A percentile compares a stretch with the other conserved stretches of the same genome.
Conservation (phyloP, 164 flowering plant species). For the Dillenia turbinata region DNA sequence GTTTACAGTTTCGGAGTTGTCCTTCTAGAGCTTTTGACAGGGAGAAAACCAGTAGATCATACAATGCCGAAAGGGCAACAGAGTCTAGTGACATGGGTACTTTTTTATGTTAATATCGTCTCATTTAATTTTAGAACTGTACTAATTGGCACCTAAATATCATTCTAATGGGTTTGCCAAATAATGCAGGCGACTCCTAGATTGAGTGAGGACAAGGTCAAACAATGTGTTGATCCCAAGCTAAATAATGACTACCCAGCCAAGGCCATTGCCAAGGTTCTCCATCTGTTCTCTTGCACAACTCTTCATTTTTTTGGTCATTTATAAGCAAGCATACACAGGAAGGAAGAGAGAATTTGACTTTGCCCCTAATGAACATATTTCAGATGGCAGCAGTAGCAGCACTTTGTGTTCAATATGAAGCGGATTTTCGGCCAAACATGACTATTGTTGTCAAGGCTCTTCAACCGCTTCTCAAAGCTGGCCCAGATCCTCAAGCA, state of each 20-base stretch:
- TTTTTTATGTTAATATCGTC: slow-evolving; percentile 5
- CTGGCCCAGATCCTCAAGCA: slow-evolving; percentile 43
- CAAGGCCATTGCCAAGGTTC: slow-evolving; percentile 77
- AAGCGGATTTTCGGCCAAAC: slow-evolving; percentile 83
- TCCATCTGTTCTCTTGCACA: not conserved
- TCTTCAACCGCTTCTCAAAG: slow-evolving; percentile 66
- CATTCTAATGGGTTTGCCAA: not conserved
- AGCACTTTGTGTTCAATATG: slow-evolving; percentile 78
- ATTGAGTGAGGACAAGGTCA: slow-evolving; percentile 72
- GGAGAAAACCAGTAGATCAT: slow-evolving; percentile 73
- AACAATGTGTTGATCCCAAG: slow-evolving; percentile 73
- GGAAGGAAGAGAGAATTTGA: too few relatives aligned
- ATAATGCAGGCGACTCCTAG: slow-evolving; percentile 62
- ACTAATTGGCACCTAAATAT: too few relatives aligned
- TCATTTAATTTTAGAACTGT: not conserved
- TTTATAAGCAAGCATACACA: too few relatives aligned
- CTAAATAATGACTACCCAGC: slow-evolving; percentile 59
- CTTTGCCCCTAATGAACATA: not conserved
- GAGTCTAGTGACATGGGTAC: slow-evolving; percentile 74
- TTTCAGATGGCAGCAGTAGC: slow-evolving; percentile 78
- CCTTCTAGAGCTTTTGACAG: slow-evolving; percentile 65
- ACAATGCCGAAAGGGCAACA: slow-evolving; percentile 80
- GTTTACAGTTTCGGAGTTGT: slow-evolving; percentile 78
- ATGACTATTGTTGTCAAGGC: slow-evolving; percentile 87
- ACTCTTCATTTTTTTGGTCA: not conserved